A percentile compares a stretch with the other conserved stretches of the same genome.
phyloP scores from a whole-genome alignment of 257 asterid genomes.

The Perilla frutescens region DNA sequence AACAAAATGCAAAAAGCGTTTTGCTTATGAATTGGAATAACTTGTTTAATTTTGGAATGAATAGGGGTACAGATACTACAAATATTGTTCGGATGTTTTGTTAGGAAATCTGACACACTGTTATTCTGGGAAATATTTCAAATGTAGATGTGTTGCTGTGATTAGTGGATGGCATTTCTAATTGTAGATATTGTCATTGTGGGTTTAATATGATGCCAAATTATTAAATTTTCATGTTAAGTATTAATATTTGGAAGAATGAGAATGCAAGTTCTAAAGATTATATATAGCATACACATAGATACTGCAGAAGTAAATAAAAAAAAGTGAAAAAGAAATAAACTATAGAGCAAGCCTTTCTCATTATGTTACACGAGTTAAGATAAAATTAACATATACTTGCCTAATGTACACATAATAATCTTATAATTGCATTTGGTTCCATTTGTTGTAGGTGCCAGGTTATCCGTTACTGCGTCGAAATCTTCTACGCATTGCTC shows the following conservation, averaged over 20 bases:
- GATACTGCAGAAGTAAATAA: neutral
- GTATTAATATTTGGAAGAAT: neutral
- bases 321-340: neutral
- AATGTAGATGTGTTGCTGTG: neutral
- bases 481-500: slow-evolving; percentile 78
- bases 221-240: neutral
- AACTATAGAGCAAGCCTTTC: neutral
- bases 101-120: neutral
- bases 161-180: slow-evolving; percentile 6
- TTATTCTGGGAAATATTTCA: neutral
- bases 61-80: neutral
- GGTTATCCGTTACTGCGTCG: slow-evolving; percentile 73
- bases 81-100: neutral
- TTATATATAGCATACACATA: neutral
- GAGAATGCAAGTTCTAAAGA: neutral
- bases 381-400: neutral
- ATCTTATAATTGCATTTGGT: slow-evolving; percentile 16
- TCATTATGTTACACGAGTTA: neutral
- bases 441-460: slow-evolving; percentile 66
- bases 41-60: neutral
- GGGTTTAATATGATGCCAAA: neutral
- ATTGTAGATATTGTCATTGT: neutral
- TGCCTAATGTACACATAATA: neutral
- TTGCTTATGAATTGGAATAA: neutral
- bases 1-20: neutral